phyloP scores from a whole-genome alignment of 345 rosid genomes.

The Euphorbia lathyris region DNA sequence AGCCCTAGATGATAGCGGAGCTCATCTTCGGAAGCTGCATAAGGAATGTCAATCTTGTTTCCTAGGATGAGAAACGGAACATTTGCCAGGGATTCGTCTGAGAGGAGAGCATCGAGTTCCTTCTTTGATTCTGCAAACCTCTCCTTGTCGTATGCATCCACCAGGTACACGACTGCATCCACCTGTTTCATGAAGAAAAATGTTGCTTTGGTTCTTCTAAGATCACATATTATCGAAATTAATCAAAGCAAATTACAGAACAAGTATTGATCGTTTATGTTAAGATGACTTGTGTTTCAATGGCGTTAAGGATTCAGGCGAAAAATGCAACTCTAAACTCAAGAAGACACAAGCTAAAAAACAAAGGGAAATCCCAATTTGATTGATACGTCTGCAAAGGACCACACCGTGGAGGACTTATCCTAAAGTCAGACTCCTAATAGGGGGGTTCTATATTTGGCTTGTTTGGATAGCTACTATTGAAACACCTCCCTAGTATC shows the following conservation, averaged over 20 bases:
- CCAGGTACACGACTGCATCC: conserved; percentile 60
- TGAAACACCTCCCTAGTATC: conserved; percentile 31
- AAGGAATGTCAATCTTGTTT: conserved; percentile 57
- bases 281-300: background rate
- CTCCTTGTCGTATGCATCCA: conserved; percentile 62
- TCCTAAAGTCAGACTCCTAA: too few relatives aligned
- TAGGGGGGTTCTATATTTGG: background rate
- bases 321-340: background rate
- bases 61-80: conserved; percentile 60
- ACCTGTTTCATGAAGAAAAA: conserved; percentile 27
- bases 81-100: conserved; percentile 45
- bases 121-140: conserved; percentile 55
- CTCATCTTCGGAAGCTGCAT: conserved; percentile 55
- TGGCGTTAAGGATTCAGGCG: background rate
- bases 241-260: background rate
- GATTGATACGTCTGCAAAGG: background rate
- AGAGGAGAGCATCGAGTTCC: conserved; percentile 55
- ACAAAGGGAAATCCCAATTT: background rate
- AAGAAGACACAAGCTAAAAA: background rate
- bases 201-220: background rate
- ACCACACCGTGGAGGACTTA: too few relatives aligned
- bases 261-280: background rate
- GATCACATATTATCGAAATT: background rate
- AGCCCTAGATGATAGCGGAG: conserved; percentile 51
- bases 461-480: conserved; percentile 38